These are phyloP conservation scores for Tolypocladium guangdongense DNA, from an alignment of 2,329 filamentous ascomycete genomes.

Conservation along the genomic window DNA sequence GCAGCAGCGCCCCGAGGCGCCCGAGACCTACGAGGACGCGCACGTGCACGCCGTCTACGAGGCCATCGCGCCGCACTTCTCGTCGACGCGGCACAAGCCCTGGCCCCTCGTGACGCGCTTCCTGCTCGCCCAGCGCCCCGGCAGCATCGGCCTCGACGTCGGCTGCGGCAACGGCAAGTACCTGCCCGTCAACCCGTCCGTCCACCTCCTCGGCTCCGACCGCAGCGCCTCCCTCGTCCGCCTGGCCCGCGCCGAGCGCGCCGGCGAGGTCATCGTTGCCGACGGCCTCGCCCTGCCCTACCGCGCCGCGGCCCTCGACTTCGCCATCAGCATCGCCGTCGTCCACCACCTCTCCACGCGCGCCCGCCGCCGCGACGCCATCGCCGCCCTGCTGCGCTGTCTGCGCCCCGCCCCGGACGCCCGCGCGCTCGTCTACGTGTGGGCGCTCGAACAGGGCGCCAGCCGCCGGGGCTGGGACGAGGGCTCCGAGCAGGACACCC, in stretches of 20 bases:
- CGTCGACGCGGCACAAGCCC: slow-evolving; percentile 67
- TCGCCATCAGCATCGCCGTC: slow-evolving; percentile 88
- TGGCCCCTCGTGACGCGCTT: slow-evolving; percentile 88
- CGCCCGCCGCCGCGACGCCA: slow-evolving; percentile 59
- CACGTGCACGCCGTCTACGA: slow-evolving; percentile 93
- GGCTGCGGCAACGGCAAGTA: slow-evolving; percentile 98
- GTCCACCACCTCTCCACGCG: slow-evolving; percentile 84
- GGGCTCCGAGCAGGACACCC: slow-evolving; percentile 74
- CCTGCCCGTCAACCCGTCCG: slow-evolving; percentile 60
- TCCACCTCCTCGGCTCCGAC: slow-evolving; percentile 80
- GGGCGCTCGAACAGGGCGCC: slow-evolving; percentile 84
- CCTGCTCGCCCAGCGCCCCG: slow-evolving; percentile 51
- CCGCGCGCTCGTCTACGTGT: slow-evolving; percentile 75
- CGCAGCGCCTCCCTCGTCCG: slow-evolving; percentile 51
- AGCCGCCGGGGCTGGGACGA: slow-evolving; percentile 86
- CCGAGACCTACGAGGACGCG: slow-evolving; percentile 62
- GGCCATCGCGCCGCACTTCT: slow-evolving; percentile 75
- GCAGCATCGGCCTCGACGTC: slow-evolving; percentile 76
- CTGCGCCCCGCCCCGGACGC: slow-evolving; percentile 47
- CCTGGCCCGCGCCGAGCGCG: slow-evolving; percentile 32
- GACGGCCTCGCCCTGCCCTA: slow-evolving; percentile 81
- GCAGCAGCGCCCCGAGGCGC: slow-evolving; percentile 14
- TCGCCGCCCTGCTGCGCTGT: slow-evolving; percentile 59
- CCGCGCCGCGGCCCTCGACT: slow-evolving; percentile 51
- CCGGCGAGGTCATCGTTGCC: slow-evolving; percentile 63